These are phyloP conservation scores for Diatrype stigma DNA, from an alignment of 2,329 filamentous ascomycete genomes.

Conservation along the genomic window DNA sequence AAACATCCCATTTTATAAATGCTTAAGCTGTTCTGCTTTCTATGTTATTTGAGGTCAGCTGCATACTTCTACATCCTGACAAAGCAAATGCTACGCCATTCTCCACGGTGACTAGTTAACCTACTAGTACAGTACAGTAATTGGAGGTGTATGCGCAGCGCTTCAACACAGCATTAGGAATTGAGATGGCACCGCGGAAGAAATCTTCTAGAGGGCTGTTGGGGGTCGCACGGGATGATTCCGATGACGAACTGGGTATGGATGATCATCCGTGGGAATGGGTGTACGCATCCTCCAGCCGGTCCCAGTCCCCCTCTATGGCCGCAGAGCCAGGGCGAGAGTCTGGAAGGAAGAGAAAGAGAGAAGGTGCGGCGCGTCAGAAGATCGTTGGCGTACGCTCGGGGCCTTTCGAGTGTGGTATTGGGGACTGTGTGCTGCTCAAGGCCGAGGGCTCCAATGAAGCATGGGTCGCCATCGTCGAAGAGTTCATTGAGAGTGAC, in stretches of 20 bases:
- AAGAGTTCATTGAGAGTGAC: constrained; percentile 72
- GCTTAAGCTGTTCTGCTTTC: too few relatives aligned
- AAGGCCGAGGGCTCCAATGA: constrained; percentile 84
- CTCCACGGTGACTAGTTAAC: too few relatives aligned
- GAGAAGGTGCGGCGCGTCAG: constrained; percentile 26
- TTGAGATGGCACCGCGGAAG: neutral
- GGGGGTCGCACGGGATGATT: constrained; percentile 70
- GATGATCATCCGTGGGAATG: constrained; percentile 76
- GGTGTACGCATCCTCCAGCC: constrained; percentile 55
- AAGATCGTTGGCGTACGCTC: constrained; percentile 77
- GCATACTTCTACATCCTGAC: too few relatives aligned
- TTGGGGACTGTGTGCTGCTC: constrained; percentile 82
- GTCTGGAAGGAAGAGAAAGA: constrained; percentile 32
- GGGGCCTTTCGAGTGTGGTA: constrained; percentile 71
- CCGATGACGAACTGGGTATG: constrained; percentile 78
- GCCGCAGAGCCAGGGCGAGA: neutral
- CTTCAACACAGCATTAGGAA: neutral
- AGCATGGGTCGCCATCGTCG: constrained; percentile 88
- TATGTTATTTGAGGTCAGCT: too few relatives aligned
- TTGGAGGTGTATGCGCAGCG: neutral
- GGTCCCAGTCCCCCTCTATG: constrained; percentile 1
- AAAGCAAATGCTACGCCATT: too few relatives aligned
- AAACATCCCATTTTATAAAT: too few relatives aligned
- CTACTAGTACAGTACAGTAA: too few relatives aligned
- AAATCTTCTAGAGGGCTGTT: constrained; percentile 37